A percentile compares a stretch with the other conserved stretches of the same genome.
phyloP scores from a whole-genome alignment of 2,329 filamentous ascomycete species.

The Endocalyx cinctus region DNA sequence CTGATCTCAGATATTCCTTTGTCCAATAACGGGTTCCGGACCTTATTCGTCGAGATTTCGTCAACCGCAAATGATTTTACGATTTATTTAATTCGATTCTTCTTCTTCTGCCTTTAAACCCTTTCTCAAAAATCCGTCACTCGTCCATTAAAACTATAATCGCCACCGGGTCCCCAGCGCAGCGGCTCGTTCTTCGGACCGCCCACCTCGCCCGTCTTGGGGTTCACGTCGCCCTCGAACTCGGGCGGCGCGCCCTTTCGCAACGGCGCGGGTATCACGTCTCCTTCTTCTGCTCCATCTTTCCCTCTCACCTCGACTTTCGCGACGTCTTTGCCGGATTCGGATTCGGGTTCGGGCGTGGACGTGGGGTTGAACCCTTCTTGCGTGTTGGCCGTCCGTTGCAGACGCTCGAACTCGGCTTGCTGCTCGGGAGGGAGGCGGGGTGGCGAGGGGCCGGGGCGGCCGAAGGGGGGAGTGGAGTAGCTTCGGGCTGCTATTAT shows the following conservation, averaged over 20 bases:
- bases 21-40: no score
- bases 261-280: constrained; percentile 32
- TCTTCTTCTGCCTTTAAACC: not conserved
- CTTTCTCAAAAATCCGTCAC: constrained; percentile 75
- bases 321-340: not conserved
- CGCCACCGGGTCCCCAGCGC: constrained; percentile 70
- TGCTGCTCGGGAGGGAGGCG: constrained; percentile 67
- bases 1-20: no score
- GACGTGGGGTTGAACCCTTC: constrained; percentile 26
- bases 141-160: constrained; percentile 92
- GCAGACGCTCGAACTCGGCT: constrained; percentile 64
- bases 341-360: constrained; percentile 13
- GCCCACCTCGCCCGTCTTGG: constrained; percentile 89
- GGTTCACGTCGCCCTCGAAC: constrained; percentile 89
- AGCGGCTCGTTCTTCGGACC: constrained; percentile 97
- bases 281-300: not conserved
- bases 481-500: no score
- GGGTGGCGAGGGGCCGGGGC: constrained; percentile 65
- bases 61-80: no score
- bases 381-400: constrained; percentile 50
- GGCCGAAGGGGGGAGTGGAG: constrained; percentile 40
- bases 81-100: no score
- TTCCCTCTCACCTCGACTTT: not conserved
- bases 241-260: constrained; percentile 71
- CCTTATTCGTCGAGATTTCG: no score